Base-by-base conservation (phyloP, 2,329 filamentous ascomycete genomes). In the Fusarium devonianum region DNA sequence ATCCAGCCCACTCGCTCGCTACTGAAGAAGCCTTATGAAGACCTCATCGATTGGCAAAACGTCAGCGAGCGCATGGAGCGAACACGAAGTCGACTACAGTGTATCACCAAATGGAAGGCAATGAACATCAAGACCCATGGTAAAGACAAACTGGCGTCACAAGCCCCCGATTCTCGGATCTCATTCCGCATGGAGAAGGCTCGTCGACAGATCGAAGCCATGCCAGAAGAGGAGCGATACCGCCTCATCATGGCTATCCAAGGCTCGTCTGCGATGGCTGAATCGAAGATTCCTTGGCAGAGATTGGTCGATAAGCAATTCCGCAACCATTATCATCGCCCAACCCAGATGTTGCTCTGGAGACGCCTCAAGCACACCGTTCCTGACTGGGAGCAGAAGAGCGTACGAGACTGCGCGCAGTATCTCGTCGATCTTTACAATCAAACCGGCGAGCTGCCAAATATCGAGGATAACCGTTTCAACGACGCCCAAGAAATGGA, bases 21-120 rank as follows among this genome's bases (percentile, higher is more conserved):
- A 3, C 62, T 71, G 3, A 67, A 69, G n/a, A 71, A 73, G 12
- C 67, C 75, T 2, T 76, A 82, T 32, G 79, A 82, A 53, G 71
- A 76, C 13, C 69, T 84, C 22, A 77, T 91, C 53, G 82, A 87
- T 61, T 92, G 88, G 87, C 74, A 80, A 38, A 68, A 75, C 7
- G 82, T 92, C 17, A 86, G 84, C 58, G 73, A 82, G 50, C 77
- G 77, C 43, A 85, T 92, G 81, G 77, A 73, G 11, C 74, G 77
- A 36, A 83, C 76, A 7, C 78, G 89, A 33, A 88, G 81, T 53
- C 80, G 85, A 3, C 77, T 89, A 17, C 87, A 90, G 66, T 90
- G 87, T 65, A 76, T 79, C 18, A 77, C 77, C 18, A 91, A 92
- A 65, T 91, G 86, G 85, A 82, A 80, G 50, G 57, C 71, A 7